Conservation (phyloP, 805 yeast genomes). For the Lipomyces mesembrius region DNA sequence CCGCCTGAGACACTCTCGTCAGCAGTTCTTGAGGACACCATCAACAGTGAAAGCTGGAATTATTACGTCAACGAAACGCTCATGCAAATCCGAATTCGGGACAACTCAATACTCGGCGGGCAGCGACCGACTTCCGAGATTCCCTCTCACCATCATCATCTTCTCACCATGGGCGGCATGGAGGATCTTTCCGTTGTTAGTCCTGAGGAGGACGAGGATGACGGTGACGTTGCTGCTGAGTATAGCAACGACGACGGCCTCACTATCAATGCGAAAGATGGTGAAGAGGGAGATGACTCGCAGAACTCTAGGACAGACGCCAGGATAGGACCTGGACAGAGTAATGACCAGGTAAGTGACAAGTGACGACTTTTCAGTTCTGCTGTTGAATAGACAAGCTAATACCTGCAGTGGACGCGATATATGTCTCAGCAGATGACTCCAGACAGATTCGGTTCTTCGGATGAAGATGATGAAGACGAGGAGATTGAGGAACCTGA, state of each 20-base stretch:
- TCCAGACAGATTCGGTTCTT: constrained; percentile 55
- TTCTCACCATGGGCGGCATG: constrained; percentile 40
- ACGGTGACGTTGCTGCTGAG: constrained; percentile 39
- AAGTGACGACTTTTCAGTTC: background rate
- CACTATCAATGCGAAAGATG: constrained; percentile 40
- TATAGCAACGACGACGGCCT: constrained; percentile 22
- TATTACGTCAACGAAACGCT: constrained; percentile 80
- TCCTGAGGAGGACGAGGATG: constrained; percentile 38
- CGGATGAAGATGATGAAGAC: constrained; percentile 64
- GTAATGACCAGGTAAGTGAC: constrained; percentile 30
- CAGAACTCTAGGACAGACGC: constrained; percentile 34
- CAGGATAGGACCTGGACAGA: constrained; percentile 42
- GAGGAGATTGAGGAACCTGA: constrained; percentile 46
- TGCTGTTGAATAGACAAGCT: background rate
- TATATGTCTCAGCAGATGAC: constrained; percentile 79
- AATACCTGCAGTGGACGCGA: constrained; percentile 42
- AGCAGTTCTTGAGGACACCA: constrained; percentile 55
- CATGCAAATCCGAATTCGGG: constrained; percentile 88
- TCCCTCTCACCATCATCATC: constrained; percentile 19
- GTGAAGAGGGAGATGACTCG: constrained; percentile 43
- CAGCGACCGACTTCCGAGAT: constrained; percentile 49
- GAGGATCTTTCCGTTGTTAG: constrained; percentile 36
- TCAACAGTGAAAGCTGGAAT: constrained; percentile 66
- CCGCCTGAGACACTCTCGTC: constrained; percentile 64
- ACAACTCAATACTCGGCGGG: constrained; percentile 93